These are phyloP conservation scores for Chrysochromulina tobinii DNA, from an alignment of 78 protist species.

Conservation along the genomic window DNA sequence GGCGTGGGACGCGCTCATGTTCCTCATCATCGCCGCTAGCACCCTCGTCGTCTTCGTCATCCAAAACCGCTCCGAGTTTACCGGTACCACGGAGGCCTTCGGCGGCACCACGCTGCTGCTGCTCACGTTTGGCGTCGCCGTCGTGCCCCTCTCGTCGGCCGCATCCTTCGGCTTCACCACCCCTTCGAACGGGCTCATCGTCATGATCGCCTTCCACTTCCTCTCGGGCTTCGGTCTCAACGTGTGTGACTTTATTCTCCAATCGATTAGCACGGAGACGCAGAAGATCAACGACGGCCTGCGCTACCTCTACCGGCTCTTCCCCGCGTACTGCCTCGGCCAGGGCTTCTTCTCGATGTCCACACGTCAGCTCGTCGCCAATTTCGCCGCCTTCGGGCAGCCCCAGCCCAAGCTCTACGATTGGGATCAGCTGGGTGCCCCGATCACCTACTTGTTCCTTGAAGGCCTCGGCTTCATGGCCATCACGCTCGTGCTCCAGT, in stretches of 20 bases:
- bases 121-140: conserved; percentile 21
- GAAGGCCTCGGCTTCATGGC: neutral
- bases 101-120: conserved; percentile 7
- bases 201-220: neutral
- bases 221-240: conserved; percentile 36
- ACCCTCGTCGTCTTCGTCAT: neutral
- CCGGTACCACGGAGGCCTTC: neutral
- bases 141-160: conserved; percentile 35
- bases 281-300: neutral
- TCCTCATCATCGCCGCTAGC: neutral
- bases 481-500: neutral
- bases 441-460: neutral
- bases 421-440: neutral
- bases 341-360: neutral
- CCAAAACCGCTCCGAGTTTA: neutral
- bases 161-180: neutral
- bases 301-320: neutral
- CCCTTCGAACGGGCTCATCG: conserved; percentile 35
- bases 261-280: neutral
- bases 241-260: neutral
- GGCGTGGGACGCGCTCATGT: conserved; percentile 51
- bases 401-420: neutral
- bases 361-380: neutral
- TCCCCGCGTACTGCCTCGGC: conserved; percentile 48
- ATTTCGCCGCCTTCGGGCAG: neutral